Conservation (phyloP, 116 monocot genomes). For the Cymodocea nodosa region DNA sequence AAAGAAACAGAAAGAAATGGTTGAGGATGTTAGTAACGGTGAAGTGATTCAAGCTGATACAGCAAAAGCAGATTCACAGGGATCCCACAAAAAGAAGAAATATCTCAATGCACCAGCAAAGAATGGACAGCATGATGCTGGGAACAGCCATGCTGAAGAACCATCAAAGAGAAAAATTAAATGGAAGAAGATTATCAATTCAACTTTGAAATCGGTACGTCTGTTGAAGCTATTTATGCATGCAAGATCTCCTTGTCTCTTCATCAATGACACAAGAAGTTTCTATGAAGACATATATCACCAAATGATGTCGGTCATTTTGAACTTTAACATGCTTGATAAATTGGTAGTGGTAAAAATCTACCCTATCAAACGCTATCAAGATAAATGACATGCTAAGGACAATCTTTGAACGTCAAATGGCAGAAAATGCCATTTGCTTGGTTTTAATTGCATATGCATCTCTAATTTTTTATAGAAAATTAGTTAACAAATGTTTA, state of each 20-base stretch:
- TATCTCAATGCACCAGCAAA: slow-evolving; percentile 6
- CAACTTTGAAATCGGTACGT: slow-evolving; percentile 50
- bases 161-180: slow-evolving; percentile 43
- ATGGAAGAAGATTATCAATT: slow-evolving; percentile 79
- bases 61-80: not conserved
- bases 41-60: slow-evolving; percentile 48
- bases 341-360: too few relatives aligned
- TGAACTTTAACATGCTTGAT: too few relatives aligned
- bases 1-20: slow-evolving; percentile 16
- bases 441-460: too few relatives aligned
- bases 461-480: too few relatives aligned
- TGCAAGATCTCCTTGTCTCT: not conserved
- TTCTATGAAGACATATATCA: not conserved
- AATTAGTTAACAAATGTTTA: too few relatives aligned
- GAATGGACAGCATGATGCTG: slow-evolving; percentile 1
- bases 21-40: slow-evolving; percentile 24
- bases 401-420: too few relatives aligned
- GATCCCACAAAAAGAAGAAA: slow-evolving; percentile 22
- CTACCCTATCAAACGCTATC: too few relatives aligned
- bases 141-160: slow-evolving; percentile 2
- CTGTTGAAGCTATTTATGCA: not conserved
- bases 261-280: not conserved
- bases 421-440: too few relatives aligned
- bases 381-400: too few relatives aligned
- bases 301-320: too few relatives aligned